Conservation (phyloP, 2,329 filamentous ascomycete species). For the Falciphora oryzae region DNA sequence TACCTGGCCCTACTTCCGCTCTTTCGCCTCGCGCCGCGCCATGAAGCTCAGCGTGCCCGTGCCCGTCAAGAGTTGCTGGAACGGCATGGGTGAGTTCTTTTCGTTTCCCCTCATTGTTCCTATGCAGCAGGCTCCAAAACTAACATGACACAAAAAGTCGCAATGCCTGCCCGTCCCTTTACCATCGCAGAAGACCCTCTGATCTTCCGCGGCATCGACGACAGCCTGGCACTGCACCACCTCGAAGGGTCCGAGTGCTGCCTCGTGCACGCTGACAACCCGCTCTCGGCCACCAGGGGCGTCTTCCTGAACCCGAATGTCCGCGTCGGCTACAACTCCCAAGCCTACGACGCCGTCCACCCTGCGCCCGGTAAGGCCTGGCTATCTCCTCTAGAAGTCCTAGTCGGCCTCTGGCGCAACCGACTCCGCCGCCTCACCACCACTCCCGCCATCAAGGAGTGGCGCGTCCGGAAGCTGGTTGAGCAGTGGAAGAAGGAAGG, state of each 20-base stretch:
- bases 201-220: slow-evolving; percentile 56
- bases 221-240: slow-evolving; percentile 55
- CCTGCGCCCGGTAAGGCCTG: slow-evolving; percentile 32
- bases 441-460: slow-evolving; percentile 30
- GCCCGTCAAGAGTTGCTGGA: slow-evolving; percentile 62
- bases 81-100: slow-evolving; percentile 48
- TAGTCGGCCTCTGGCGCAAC: slow-evolving; percentile 54
- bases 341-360: slow-evolving; percentile 46
- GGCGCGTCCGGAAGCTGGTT: slow-evolving; percentile 34
- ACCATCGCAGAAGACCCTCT: slow-evolving; percentile 30
- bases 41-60: slow-evolving; percentile 45
- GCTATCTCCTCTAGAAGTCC: slow-evolving; percentile 33
- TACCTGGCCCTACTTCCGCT: slow-evolving; percentile 56
- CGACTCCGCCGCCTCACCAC: slow-evolving; percentile 39
- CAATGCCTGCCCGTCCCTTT: slow-evolving; percentile 8
- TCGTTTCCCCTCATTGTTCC: neutral
- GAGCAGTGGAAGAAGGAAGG: slow-evolving; percentile 29
- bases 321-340: slow-evolving; percentile 56
- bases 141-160: neutral
- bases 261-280: slow-evolving; percentile 68
- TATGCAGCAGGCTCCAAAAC: neutral
- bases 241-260: slow-evolving; percentile 78
- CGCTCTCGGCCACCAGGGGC: slow-evolving; percentile 43
- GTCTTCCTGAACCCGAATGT: slow-evolving; percentile 67
- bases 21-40: slow-evolving; percentile 33